Evolutionary conservation across 2,329 filamentous ascomycete species (phyloP), one percentile per base, ranked within the genome.

Genomic region (Cucurbitaria berberidis): DNA sequence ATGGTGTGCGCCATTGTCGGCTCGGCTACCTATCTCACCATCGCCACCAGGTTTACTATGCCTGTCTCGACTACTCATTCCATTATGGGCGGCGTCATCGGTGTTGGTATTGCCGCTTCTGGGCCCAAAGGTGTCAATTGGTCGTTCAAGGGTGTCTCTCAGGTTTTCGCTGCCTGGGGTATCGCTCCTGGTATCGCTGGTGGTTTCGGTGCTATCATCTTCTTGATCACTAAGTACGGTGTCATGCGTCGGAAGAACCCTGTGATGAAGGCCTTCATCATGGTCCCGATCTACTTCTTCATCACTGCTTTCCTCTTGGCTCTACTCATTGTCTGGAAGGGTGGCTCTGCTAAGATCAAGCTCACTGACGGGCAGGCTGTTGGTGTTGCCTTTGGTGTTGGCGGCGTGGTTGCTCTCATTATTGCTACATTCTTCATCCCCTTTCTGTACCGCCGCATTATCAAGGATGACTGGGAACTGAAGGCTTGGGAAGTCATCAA

Each of bases 401-500:
- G 82, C 53, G 78, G 76, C 18, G 82, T 57, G 22, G 82, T 81
- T 51, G 79, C 74, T n/a, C 58, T 81, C 4, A 63, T 87, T 11
- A 72, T 84, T 53, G 68, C 67, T 48, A 51, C 82, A 54, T 85
- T 85, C 71, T 80, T 87, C 53, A 77, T 86, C 16, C 84, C 85
- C 2, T 87, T 81, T 76, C 66, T 87, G 52, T 81, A 86, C 69
- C 79, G 82, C 50, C 77, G 82, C 39, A 77, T 89, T 60, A 73
- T 88, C 71, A 74, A 81, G 72, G 79, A 87, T 59, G 85, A 89
- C 74, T 82, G 84, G 82, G 73, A 84, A 64, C 74, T 89, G 53
- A 80, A 80, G 57, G 72, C 78, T 70, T 86, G 78, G 68, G 78
- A 86, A 55, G 75, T 86, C 50, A 60, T 80, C 53, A 69, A 79